Evolutionary conservation across 169 alveolate species (phyloP).

Genomic region (Theileria annulata): DNA sequence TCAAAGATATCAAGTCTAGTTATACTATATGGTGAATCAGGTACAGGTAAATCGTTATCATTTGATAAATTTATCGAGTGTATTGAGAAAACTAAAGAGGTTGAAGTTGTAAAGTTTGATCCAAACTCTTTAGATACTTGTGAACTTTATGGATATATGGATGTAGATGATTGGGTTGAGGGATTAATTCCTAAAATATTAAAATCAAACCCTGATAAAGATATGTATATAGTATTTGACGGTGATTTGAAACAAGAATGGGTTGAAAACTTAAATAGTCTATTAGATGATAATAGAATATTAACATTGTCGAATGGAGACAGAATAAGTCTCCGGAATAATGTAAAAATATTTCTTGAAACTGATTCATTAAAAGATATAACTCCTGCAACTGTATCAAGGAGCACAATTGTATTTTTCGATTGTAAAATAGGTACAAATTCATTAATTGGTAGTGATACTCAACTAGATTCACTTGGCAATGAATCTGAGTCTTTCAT

Average conservation of each 20-base stretch:
- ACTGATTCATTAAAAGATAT: conserved; percentile 95
- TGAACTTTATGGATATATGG: background rate
- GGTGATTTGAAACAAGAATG: conserved; percentile 99
- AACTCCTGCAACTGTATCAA: conserved; percentile 97
- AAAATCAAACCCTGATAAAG: conserved; percentile 68
- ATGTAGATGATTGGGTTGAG: background rate
- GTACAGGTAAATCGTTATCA: conserved; percentile 33
- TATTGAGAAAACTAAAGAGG: background rate
- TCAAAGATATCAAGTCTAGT: conserved; percentile 12
- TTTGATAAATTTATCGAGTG: conserved; percentile 3
- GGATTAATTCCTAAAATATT: conserved; percentile 61
- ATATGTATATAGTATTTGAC: conserved; percentile 97
- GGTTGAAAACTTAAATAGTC: conserved; percentile 99
- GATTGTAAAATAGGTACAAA: conserved; percentile 59
- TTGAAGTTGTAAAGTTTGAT: conserved; percentile 31
- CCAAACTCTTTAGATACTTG: conserved; percentile 27
- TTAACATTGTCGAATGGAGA: conserved; percentile 97
- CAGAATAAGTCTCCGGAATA: conserved; percentile 90
- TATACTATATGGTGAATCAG: conserved; percentile 27
- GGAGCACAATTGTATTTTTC: conserved; percentile 99
- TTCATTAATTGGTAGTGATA: background rate
- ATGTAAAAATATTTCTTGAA: conserved; percentile 84
- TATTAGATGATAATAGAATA: conserved; percentile 97
- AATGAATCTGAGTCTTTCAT: background rate
- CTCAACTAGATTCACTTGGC: background rate